A percentile compares a stretch with the other conserved stretches of the same genome.
Conservation (phyloP, 2,329 filamentous ascomycete species). For the Thermomyces lanuginosus region DNA sequence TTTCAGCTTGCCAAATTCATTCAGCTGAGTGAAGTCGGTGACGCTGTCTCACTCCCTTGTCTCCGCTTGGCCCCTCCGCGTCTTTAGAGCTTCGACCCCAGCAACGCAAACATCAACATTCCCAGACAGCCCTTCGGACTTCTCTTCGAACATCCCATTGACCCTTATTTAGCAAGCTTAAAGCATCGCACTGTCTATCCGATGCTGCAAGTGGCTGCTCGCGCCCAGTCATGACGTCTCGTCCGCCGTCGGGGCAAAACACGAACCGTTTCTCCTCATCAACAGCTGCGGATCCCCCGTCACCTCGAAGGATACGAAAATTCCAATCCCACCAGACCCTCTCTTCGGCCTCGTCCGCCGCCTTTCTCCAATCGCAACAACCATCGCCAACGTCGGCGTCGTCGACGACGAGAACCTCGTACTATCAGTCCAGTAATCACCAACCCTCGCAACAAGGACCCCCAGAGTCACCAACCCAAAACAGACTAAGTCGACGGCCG, state of each 20-base stretch:
- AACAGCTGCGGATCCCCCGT: slow-evolving; percentile 28
- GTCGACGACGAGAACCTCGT: no score
- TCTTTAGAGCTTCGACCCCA: no score
- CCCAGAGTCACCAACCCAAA: slow-evolving; percentile 10
- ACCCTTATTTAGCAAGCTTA: no score
- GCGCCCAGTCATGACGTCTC: slow-evolving; percentile 10
- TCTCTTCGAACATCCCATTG: no score
- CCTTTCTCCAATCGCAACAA: slow-evolving; percentile 48
- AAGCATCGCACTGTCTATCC: no score
- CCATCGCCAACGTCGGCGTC: slow-evolving; percentile 19
- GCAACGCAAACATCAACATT: no score
- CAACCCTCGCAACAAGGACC: no score
- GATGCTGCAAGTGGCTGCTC: slow-evolving; percentile 3
- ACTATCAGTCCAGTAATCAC: slow-evolving; percentile 1
- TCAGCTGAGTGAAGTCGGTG: no score
- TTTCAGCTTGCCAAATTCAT: no score
- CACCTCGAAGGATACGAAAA: slow-evolving; percentile 52
- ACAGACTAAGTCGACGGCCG: slow-evolving; percentile 31
- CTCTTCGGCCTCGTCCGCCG: slow-evolving; percentile 38
- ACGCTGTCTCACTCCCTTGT: no score
- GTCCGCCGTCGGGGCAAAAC: slow-evolving; percentile 9
- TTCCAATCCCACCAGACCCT: slow-evolving; percentile 57
- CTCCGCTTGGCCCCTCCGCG: no score
- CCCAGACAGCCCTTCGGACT: no score
- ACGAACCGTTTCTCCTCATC: slow-evolving; percentile 4